Conservation (phyloP, 2,329 filamentous ascomycete genomes). For the Penicillium decumbens region DNA sequence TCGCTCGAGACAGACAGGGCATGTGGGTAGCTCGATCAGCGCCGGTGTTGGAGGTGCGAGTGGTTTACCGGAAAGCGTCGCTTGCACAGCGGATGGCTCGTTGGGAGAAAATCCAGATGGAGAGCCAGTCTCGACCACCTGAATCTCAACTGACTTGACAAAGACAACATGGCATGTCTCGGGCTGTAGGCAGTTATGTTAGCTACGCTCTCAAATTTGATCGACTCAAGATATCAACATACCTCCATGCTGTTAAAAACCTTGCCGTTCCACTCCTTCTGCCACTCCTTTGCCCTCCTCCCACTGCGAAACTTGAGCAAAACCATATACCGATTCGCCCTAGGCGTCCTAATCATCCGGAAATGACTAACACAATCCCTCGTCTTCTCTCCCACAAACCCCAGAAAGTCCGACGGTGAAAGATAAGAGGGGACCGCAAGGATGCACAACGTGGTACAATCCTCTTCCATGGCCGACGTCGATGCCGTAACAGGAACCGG, state of each 20-base stretch:
- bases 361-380: constrained; percentile 86
- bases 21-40: constrained; percentile 87
- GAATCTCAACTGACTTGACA: constrained; percentile 84
- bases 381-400: constrained; percentile 85
- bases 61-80: constrained; percentile 56
- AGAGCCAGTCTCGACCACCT: constrained; percentile 52
- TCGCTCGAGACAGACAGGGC: constrained; percentile 89
- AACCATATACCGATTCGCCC: constrained; percentile 88
- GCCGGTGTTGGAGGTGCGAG: constrained; percentile 73
- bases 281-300: constrained; percentile 71
- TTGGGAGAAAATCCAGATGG: constrained; percentile 23
- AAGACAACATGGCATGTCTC: constrained; percentile 95
- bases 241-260: constrained; percentile 90
- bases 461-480: constrained; percentile 40
- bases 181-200: constrained; percentile 51
- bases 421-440: constrained; percentile 93
- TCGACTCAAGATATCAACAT: constrained; percentile 25
- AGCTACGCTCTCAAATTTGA: neutral
- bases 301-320: constrained; percentile 85
- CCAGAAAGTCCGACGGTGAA: constrained; percentile 82
- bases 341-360: constrained; percentile 83
- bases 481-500: constrained; percentile 17
- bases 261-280: constrained; percentile 83
- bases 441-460: constrained; percentile 86
- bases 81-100: constrained; percentile 31